Base-by-base conservation (phyloP, 495 filamentous ascomycete genomes). In the Penicillium riverlandense region DNA sequence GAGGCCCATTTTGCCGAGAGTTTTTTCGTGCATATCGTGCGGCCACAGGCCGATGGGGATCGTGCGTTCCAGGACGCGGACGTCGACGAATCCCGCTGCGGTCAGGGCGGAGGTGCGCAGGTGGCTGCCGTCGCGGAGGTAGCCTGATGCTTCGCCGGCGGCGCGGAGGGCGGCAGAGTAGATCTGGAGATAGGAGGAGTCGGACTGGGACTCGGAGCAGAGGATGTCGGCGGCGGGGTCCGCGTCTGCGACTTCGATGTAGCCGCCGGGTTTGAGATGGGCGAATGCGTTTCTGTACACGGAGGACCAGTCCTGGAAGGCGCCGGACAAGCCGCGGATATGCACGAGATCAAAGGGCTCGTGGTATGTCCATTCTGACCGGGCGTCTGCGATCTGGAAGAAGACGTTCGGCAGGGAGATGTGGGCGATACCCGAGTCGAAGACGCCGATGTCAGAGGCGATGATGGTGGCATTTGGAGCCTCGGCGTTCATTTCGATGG, bases 331-430 rank as follows among this genome's bases (percentile, higher is more conserved):
- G 36, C 72, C 69, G 33, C 84, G 79, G 12, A 86, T 54, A 54
- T 86, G 83, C 31, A 86, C 73, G 16, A 85, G 60, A 49, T 88
- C 83, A 48, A 84, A 84, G 9, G 75, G 61, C 29, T 82, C 61
- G 29, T 68, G 66, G 47, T 71, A 78, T 6, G 69, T 65, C 78
- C 77, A 82, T 36, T 73, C 66, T 7, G 68, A 50, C 33, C 72
- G 76, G 38, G 82, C 83, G 49, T 86, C 77, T 48, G 85, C 82
- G 27, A 88, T 74, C 58, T 86, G 80, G 58, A 86, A 86, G 53
- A 71, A 80, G 37, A 86, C 70, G 52, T 86, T 88, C 30, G 75
- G 74, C 31, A 83, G 77, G 65, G 75, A 43, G 61, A 70, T 22
- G 57, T 75, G 41, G 61, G 71, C 55, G 63, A 81, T 47, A 1